phyloP scores from a whole-genome alignment of 1,139 yeast species.

The Geotrichum aggregatum region DNA sequence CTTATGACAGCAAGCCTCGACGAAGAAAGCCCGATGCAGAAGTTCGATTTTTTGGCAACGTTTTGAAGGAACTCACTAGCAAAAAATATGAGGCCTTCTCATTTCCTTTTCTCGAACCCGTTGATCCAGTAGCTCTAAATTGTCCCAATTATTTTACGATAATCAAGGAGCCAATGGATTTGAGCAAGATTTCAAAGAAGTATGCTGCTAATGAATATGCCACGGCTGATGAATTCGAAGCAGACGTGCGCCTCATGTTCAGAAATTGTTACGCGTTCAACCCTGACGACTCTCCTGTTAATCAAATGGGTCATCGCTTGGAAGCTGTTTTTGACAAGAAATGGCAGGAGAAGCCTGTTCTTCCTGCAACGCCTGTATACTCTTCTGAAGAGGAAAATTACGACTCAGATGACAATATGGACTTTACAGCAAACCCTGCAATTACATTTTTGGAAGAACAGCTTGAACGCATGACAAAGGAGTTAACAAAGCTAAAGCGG shows the following conservation, averaged over 20 bases:
- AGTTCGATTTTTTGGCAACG: conserved; percentile 76
- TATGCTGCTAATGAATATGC: conserved; percentile 82
- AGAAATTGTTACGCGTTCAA: conserved; percentile 86
- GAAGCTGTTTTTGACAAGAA: conserved; percentile 81
- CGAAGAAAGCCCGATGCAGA: conserved; percentile 90
- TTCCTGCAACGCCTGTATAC: conserved; percentile 56
- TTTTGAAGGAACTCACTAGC: conserved; percentile 72
- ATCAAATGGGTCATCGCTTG: conserved; percentile 87
- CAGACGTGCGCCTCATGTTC: conserved; percentile 77
- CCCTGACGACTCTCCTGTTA: conserved; percentile 94
- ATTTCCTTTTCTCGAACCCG: conserved; percentile 90
- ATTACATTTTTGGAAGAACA: conserved; percentile 85
- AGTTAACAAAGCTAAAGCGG: conserved; percentile 74
- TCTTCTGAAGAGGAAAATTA: conserved; percentile 38
- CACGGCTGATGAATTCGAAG: conserved; percentile 81
- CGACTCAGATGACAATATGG: conserved; percentile 52
- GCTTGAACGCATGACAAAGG: conserved; percentile 77
- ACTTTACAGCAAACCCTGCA: conserved; percentile 75
- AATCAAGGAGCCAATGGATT: conserved; percentile 91
- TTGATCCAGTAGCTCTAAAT: conserved; percentile 89
- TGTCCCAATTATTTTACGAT: conserved; percentile 84
- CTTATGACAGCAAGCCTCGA: conserved; percentile 80
- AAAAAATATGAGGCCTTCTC: conserved; percentile 82
- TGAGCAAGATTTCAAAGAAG: conserved; percentile 77
- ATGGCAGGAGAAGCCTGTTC: conserved; percentile 86